Evolutionary conservation across 345 rosid genomes (phyloP), one percentile per base, ranked within the genome.

Genomic region (Melaleuca alternifolia): DNA sequence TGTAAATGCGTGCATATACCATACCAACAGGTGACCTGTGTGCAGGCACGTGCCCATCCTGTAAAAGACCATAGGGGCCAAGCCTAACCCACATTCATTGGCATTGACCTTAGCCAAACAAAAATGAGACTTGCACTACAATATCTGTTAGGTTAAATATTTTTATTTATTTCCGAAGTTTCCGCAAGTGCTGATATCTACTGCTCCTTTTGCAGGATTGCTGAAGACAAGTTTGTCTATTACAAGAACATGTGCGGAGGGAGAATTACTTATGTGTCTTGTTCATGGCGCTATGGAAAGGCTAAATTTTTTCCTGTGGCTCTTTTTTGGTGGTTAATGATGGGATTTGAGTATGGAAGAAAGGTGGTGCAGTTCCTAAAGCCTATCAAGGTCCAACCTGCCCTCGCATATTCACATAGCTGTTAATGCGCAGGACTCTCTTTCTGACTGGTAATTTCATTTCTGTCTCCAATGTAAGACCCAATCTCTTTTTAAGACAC

Each of bases 261-360:
- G 92, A 83, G 91, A 90, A 50, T 89, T 87, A 88, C 90, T 33
- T 86, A 85, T 62, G 4, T 7, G 37, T 21, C 84, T 89, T 53
- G 83, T 84, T 62, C 54, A 84, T 83, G 61, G 84, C 86, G 24
- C 90, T 0, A 11, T 92, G 4, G 95, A 88, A 79, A 94, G 91
- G 89, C 89, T 96, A 82, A 89, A 91, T 61, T n/a, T 91, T 23
- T 92, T 52, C 90, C 86, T 96, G 37, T 85, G 93, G 21, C 92
- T 91, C 90, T 59, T 96, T 86, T 90, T 90, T 52, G 91, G 98
- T 71, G 95, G 83, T 90, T 97, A 84, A 87, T 91, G 85, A 54
- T 94, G 87, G 91, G 87, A 33, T 89, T 92, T 48, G 93, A 93
- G 91, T 87, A 89, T 84, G 90, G 86, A 82, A 92, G 94, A 87